Evolutionary conservation across 2,329 filamentous ascomycete genomes (phyloP).

Genomic region (Sphaerostilbella broomeana): DNA sequence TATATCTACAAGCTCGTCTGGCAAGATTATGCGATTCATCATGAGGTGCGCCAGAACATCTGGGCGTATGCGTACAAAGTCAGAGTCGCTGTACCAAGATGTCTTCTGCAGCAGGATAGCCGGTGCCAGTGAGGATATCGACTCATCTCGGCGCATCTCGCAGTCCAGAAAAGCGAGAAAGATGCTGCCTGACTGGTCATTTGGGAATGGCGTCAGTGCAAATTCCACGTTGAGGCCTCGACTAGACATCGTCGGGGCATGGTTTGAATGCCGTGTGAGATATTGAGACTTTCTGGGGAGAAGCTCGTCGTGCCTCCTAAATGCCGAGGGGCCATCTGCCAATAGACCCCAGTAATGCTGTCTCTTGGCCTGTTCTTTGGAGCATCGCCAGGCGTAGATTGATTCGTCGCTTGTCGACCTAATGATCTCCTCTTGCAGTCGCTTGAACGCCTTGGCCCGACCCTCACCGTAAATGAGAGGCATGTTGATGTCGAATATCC

Average conservation of each 20-base stretch:
- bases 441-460: conserved; percentile 21
- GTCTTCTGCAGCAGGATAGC: conserved; percentile 24
- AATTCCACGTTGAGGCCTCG: conserved; percentile 23
- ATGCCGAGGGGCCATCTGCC: conserved; percentile 22
- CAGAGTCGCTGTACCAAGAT: conserved; percentile 23
- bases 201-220: conserved; percentile 22
- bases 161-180: conserved; percentile 25
- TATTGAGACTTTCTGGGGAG: conserved; percentile 20
- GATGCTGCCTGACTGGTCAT: conserved; percentile 21
- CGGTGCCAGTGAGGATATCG: conserved; percentile 13
- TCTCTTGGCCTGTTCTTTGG: conserved; percentile 12
- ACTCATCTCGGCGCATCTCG: conserved; percentile 20
- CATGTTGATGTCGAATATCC: conserved; percentile 29
- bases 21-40: conserved; percentile 23
- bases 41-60: conserved; percentile 20
- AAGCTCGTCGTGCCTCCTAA: conserved; percentile 17
- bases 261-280: conserved; percentile 18
- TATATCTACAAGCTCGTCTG: conserved; percentile 19
- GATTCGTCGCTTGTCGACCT: conserved; percentile 24
- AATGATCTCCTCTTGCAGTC: conserved; percentile 25
- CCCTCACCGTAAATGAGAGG: conserved; percentile 29
- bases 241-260: conserved; percentile 18
- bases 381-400: conserved; percentile 23
- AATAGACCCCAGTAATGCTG: conserved; percentile 23
- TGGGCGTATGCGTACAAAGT: conserved; percentile 23